Evolutionary conservation across 2,329 filamentous ascomycete species (phyloP), one percentile per base, ranked within the genome.

Genomic region (Microdochium paspali): DNA sequence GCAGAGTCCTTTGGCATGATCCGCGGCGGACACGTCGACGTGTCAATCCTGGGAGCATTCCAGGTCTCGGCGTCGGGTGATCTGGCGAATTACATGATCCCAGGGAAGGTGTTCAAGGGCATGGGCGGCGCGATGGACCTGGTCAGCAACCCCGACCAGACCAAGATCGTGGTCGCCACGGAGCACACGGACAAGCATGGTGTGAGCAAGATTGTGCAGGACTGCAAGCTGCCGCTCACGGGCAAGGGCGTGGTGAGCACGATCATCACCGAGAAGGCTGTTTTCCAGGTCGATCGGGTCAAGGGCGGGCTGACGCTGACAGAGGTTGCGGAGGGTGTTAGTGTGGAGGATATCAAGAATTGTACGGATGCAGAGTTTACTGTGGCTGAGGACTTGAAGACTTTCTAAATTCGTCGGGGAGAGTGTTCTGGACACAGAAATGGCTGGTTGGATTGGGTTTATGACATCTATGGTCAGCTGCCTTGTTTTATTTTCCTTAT

Each of bases 1-100:
- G 77, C 84, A 52, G 88, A 93, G 65, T 90, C 85, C 1, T 94
- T 94, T 59, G 82, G 79, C 55, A 93, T 93, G 88, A 94, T 94
- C 56, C 80, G 88, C 10, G 85, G 87, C 46, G 88, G 88, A 0
- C 86, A 90, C 58, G 82, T 94, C 39, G 84, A 94, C 59, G 83
- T 94, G 4, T 89, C 85, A 0, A 89, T 94, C 58, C 76, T 94
- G 0, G 88, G 88, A 3, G 84, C 87, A 2, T 79, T 91, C 54
- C 86, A 94, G 68, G 87, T 93, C 21, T 84, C 80, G 53, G 86
- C 86, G 0, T 73, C 77, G 2, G 88, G 88, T 24, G 88, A 94
- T 61, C 67, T 94, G 46, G 88, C 88, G 43, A 93, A 93, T 67
- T 94, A 88, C 73, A 93, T 93, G 84, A 85, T 94, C 52, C 88